These are phyloP conservation scores for Blastobotrys capitulatus DNA, from an alignment of 1,139 yeast species.

Conservation along the genomic window DNA sequence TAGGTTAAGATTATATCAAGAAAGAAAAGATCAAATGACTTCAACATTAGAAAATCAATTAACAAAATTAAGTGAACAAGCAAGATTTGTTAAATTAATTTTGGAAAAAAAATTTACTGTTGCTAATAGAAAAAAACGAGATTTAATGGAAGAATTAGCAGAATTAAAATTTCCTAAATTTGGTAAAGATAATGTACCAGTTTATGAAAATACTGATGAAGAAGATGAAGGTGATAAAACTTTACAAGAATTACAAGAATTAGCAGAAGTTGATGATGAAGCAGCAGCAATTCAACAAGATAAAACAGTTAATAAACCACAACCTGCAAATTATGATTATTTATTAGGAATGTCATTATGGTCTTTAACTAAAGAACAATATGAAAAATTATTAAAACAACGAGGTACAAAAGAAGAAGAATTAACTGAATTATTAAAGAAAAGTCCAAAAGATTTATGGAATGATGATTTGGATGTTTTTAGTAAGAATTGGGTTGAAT, in stretches of 20 bases:
- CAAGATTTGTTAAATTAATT: conserved; percentile 85
- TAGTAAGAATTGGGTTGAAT: conserved; percentile 57
- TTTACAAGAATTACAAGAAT: conserved; percentile 31
- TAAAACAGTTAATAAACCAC: conserved; percentile 34
- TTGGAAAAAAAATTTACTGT: conserved; percentile 68
- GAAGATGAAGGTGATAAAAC: conserved; percentile 34
- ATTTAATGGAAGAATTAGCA: conserved; percentile 58
- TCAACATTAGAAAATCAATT: conserved; percentile 67
- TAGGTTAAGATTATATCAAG: conserved; percentile 84
- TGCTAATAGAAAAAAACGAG: conserved; percentile 66
- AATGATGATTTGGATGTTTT: conserved; percentile 72
- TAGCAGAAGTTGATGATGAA: conserved; percentile 33
- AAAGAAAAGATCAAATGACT: conserved; percentile 77
- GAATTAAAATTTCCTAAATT: conserved; percentile 68
- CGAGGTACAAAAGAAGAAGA: conserved; percentile 68
- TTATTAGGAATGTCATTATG: conserved; percentile 81
- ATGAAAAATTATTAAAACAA: conserved; percentile 70
- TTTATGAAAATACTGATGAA: conserved; percentile 33
- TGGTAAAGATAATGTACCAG: conserved; percentile 60
- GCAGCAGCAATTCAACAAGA: conserved; percentile 37
- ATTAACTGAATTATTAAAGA: conserved; percentile 56
- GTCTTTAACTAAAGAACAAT: conserved; percentile 87
- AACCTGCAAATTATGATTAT: conserved; percentile 35
- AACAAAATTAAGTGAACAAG: conserved; percentile 73
- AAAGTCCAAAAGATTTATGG: conserved; percentile 89